phyloP scores from a whole-genome alignment of 257 asterid species.

The Jaltomata sinuosa region DNA sequence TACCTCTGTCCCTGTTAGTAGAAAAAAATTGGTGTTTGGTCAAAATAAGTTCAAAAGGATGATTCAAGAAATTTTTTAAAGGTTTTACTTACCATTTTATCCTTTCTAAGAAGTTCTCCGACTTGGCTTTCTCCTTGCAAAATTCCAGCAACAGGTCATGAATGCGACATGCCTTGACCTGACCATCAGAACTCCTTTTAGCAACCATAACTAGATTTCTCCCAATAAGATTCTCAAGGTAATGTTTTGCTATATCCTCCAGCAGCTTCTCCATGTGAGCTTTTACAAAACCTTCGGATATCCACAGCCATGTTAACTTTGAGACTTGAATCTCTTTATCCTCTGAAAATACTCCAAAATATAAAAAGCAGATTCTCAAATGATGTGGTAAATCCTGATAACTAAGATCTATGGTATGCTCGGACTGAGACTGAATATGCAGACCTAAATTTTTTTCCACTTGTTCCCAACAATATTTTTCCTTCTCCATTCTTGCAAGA shows the following conservation, averaged over 20 bases:
- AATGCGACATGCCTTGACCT: background rate
- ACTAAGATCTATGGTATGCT: background rate
- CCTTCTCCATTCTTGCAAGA: background rate
- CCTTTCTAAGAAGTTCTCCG: background rate
- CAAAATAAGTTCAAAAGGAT: background rate
- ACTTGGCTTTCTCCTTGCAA: background rate
- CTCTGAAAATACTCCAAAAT: background rate
- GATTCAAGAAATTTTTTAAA: background rate
- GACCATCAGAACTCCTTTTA: background rate
- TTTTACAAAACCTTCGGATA: background rate
- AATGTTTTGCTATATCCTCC: background rate
- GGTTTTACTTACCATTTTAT: background rate
- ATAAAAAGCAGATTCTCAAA: background rate
- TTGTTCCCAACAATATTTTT: background rate
- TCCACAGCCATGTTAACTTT: background rate
- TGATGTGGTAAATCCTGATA: background rate
- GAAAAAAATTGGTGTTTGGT: background rate
- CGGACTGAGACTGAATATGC: background rate
- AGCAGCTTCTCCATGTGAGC: background rate
- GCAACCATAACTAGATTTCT: background rate
- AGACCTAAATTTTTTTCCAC: background rate
- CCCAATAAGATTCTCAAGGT: background rate
- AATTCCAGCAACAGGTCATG: conserved; percentile 2
- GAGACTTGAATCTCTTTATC: background rate
- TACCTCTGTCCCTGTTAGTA: background rate